Evolutionary conservation across 2,329 filamentous ascomycete species (phyloP), one percentile per base, ranked within the genome.

Genomic region (Arthrobotrys sinensis): DNA sequence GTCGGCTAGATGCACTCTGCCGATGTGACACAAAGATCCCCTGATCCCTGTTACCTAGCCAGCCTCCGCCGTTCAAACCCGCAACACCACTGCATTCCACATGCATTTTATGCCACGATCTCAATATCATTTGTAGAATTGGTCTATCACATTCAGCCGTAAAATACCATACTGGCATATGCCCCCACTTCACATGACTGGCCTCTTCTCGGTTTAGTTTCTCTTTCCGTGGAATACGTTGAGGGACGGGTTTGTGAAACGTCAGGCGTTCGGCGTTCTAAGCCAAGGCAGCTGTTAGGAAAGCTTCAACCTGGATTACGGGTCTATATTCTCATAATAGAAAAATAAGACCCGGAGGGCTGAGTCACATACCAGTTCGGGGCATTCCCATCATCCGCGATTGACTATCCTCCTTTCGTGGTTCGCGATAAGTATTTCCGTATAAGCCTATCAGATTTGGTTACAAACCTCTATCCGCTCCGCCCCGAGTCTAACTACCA

Each of bases 191-290:
- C 5, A 34, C 12, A 32, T 45, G 5, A 12, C 24, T 16, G 11
- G 3, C 6, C 48, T 14, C 34, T 53, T 53, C 48, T 53, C 48
- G 24, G 48, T 14, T 53, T 53, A 53, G 48, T 53, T 53, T 53
- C 48, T 34, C 4, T n/a, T 53, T 53, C 24, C 7, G 24, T n/a
- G 24, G 48, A 16, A 16, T 34, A 53, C 14, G 12, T 53, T 34
- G 48, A n/a, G 48, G 14, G n/a, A 45, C 48, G 5, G 21, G 5
- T 11, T 34, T 34, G 24, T 53, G 48, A 34, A 53, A 53, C 12
- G 24, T 32, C 48, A 53, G 48, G 48, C 24, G 24, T 53, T 53
- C 48, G 48, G 40, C 40, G 24, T 53, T 8, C 48, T n/a, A 6
- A 4, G 45, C 45, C 24, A 34, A 34, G 48, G 48, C 48, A 53